Base-by-base conservation (phyloP, 179 eudicot genomes). In the Silene noctiflora region DNA sequence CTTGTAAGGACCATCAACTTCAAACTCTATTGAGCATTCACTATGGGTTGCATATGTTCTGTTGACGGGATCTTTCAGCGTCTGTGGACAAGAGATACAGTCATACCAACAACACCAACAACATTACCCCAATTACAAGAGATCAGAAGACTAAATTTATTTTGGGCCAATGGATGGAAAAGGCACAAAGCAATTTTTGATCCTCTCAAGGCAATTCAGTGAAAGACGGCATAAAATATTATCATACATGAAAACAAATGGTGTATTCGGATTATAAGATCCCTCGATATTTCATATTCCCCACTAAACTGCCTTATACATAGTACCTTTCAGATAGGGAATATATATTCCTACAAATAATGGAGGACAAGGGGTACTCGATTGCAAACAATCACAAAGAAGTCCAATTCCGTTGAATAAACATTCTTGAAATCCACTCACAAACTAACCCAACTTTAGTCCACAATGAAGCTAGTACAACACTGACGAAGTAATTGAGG, bases 1-100 rank as follows among this genome's bases (percentile, higher is more conserved):
- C 97, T 93, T 95, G 82, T 95, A 95, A 60, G 99, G 99, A 53
- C 99, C 99, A 87, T 95, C 99, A 81, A 95, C 99, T 88, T 95
- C 99, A 86, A 95, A 95, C 82, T 95, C 99, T 73, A 95, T 95
- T 64, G 99, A 95, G 86, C 99, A 95, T 82, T 95, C 97, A 79
- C 97, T 93, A 71, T 93, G 99, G 20, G 93, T 95, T 56, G 88
- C 74, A 79, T 93, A 95, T 20, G 86, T 88, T 85, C 85, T 93
- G 80, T 85, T 93, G 72, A 89, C 44, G 14, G 97, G 88, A 91
- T 95, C 97, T 77, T 89, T 86, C 51, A 95, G 90, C 48, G 97
- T 95, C 99, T 95, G 92, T 73, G 39, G 39, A 33, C 4, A 33
- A 33, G 39, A 33, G 39, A 33, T 33, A 5, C 39, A n/a, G n/a